Conservation (phyloP, 257 asterid genomes). For the Solanum sejunctum region DNA sequence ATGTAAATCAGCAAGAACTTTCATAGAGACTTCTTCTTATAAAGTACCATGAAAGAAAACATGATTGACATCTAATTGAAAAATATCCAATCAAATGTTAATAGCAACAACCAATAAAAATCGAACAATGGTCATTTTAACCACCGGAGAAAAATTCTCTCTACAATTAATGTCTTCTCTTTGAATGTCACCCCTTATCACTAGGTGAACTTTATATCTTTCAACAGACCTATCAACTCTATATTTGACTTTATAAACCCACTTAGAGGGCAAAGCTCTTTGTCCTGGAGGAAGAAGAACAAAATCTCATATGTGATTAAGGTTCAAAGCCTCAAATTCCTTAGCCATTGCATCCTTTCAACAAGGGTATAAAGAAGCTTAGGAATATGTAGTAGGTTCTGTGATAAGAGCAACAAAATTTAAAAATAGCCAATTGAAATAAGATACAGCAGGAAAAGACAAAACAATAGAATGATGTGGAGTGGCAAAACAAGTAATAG, state of each 20-base stretch:
- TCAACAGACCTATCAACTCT: background rate
- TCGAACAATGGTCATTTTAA: background rate
- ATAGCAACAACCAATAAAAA: background rate
- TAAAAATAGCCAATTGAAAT: background rate
- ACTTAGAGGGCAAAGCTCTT: background rate
- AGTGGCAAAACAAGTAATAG: background rate
- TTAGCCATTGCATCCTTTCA: background rate
- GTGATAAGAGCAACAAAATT: rapidly evolving
- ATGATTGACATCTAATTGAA: background rate
- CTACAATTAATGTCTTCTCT: background rate
- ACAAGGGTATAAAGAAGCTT: background rate
- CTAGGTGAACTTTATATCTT: background rate
- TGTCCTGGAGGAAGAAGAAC: background rate
- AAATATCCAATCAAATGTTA: background rate
- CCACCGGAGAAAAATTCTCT: background rate
- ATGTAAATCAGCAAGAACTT: background rate
- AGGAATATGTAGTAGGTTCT: background rate
- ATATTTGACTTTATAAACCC: background rate
- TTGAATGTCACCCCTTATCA: background rate
- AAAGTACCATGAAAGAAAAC: background rate
- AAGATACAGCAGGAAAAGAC: background rate
- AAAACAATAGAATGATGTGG: background rate
- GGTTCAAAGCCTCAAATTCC: background rate
- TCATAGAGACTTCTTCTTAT: background rate
- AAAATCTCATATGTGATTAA: background rate